Evolutionary conservation across 352 stramenopile species (phyloP).

Genomic region (Phytophthora europaea): DNA sequence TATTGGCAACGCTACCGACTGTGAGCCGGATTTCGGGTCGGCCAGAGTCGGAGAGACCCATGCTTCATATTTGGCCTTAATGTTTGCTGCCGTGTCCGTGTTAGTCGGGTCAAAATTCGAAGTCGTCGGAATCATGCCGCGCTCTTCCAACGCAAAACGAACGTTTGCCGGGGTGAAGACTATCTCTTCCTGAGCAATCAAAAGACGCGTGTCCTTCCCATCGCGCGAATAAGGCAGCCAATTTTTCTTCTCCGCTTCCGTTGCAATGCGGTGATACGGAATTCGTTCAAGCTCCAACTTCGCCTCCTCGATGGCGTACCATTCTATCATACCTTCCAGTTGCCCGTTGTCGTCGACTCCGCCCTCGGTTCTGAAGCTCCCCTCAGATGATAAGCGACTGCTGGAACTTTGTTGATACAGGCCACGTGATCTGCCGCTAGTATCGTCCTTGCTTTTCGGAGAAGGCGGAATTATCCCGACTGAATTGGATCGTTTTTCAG

Average conservation of each 20-base stretch:
- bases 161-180: constrained; percentile 65
- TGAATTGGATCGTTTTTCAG: constrained; percentile 20
- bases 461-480: constrained; percentile 4
- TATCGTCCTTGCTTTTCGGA: constrained; percentile 16
- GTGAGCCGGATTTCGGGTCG: constrained; percentile 15
- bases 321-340: constrained; percentile 73
- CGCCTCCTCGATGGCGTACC: constrained; percentile 79
- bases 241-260: constrained; percentile 60
- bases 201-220: constrained; percentile 64
- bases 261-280: constrained; percentile 72
- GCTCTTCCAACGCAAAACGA: constrained; percentile 68
- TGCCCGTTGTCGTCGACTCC: constrained; percentile 52
- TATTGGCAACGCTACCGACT: constrained; percentile 43
- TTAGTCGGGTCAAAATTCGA: constrained; percentile 19
- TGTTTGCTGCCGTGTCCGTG: neutral
- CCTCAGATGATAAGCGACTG: constrained; percentile 14
- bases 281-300: constrained; percentile 75
- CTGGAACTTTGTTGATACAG: constrained; percentile 16
- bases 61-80: constrained; percentile 3
- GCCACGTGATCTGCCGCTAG: neutral
- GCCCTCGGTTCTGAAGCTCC: neutral
- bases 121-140: constrained; percentile 69
- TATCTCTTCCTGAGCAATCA: constrained; percentile 77
- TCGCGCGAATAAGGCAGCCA: constrained; percentile 61
- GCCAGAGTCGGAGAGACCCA: constrained; percentile 23